Percentiles rank a stretch among this genome's conserved stretches.
These are phyloP conservation scores for Trypanosoma mega DNA, from an alignment of 208 protist species.

Conservation along the genomic window DNA sequence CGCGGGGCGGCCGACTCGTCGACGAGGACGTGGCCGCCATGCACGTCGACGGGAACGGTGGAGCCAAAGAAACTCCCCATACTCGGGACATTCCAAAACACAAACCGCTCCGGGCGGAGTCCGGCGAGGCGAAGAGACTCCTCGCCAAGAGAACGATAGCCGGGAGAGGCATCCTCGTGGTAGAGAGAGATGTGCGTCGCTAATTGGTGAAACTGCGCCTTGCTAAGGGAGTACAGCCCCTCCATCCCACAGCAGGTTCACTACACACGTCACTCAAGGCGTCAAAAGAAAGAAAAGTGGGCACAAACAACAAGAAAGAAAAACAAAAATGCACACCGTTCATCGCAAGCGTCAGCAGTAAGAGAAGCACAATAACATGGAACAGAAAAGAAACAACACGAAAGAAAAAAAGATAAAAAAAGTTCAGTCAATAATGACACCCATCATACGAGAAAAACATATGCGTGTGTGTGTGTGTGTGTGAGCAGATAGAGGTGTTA, in stretches of 20 bases:
- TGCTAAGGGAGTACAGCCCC: conserved; percentile 62
- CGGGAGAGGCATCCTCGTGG: conserved; percentile 64
- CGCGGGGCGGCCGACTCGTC: conserved; percentile 62
- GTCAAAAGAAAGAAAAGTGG: no score
- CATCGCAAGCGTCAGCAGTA: no score
- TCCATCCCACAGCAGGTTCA: conserved; percentile 42
- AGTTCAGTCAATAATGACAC: neutral
- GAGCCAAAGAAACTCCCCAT: conserved; percentile 71
- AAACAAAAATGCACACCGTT: no score
- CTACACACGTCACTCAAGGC: neutral
- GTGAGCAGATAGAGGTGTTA: no score
- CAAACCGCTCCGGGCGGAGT: conserved; percentile 44
- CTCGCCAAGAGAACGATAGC: conserved; percentile 46
- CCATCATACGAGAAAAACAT: no score
- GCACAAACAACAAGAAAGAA: no score
- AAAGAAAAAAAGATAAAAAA: neutral
- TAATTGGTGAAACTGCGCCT: conserved; percentile 80
- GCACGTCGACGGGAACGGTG: conserved; percentile 69
- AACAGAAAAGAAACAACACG: neutral
- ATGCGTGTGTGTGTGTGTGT: no score
- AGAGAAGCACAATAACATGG: no score
- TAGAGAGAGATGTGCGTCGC: conserved; percentile 77
- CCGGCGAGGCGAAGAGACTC: conserved; percentile 37
- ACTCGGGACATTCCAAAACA: conserved; percentile 71
- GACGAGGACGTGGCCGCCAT: conserved; percentile 70